Conservation (phyloP, 805 yeast genomes). For the Middelhovenomyces tepae region DNA sequence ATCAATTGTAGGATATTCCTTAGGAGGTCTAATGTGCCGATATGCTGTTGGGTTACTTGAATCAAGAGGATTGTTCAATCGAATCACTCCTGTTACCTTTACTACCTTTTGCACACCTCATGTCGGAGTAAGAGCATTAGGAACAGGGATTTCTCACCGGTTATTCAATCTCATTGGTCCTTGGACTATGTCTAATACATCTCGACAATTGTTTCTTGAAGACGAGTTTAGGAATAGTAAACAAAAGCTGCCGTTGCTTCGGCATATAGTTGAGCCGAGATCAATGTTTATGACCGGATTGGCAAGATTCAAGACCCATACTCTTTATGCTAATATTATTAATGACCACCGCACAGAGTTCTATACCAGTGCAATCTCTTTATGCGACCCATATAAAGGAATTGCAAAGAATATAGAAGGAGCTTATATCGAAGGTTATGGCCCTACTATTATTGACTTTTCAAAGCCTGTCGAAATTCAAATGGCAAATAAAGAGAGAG, state of each 20-base stretch:
- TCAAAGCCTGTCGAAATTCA: no score
- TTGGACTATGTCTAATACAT: conserved; percentile 57
- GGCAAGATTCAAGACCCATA: conserved; percentile 39
- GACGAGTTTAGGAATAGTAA: conserved; percentile 29
- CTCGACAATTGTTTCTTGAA: conserved; percentile 61
- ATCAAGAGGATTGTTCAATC: conserved; percentile 42
- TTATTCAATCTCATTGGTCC: conserved; percentile 61
- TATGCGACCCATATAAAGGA: no score
- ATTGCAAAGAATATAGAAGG: no score
- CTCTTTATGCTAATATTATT: conserved; percentile 65
- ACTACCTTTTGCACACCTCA: conserved; percentile 65
- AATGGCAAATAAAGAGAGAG: no score
- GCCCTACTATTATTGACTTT: no score
- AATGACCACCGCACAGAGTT: conserved; percentile 77
- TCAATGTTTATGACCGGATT: conserved; percentile 56
- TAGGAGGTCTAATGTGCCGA: conserved; percentile 80
- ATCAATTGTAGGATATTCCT: conserved; percentile 77
- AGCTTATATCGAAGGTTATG: conserved; percentile 46
- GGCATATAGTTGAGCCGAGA: conserved; percentile 53
- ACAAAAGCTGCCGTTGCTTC: conserved; percentile 42
- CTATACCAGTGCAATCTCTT: conserved; percentile 76
- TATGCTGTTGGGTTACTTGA: conserved; percentile 69
- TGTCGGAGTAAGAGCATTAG: conserved; percentile 54
- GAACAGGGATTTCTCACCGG: conserved; percentile 39
- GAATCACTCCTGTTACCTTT: conserved; percentile 48